Conservation (phyloP, 1,284 basidiomycete genomes). For the Waitea zeae region DNA sequence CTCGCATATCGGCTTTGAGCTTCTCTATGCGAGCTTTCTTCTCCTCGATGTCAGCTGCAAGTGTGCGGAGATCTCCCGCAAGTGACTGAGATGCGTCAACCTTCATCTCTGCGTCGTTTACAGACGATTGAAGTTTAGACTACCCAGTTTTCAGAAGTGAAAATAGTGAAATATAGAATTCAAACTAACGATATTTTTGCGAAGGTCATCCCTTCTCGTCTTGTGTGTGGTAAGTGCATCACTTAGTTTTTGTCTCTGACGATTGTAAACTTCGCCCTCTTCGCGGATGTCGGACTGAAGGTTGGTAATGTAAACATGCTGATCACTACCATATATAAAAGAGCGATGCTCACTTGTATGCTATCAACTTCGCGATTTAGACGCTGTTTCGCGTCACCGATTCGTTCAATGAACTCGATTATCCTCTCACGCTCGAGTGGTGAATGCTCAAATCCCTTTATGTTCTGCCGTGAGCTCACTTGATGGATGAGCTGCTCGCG, state of each 20-base stretch:
- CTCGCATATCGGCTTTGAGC: conserved; percentile 37
- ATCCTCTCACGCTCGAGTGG: conserved; percentile 53
- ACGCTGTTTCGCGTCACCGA: conserved; percentile 39
- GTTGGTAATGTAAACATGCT: conserved; percentile 4
- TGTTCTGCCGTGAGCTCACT: conserved; percentile 48
- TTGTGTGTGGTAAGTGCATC: conserved; percentile 34
- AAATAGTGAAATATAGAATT: background rate
- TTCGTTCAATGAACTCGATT: conserved; percentile 44
- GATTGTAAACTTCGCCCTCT: conserved; percentile 41
- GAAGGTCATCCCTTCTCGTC: conserved; percentile 29
- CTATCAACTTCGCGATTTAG: conserved; percentile 39
- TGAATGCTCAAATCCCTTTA: conserved; percentile 57
- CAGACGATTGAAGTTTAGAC: conserved; percentile 32
- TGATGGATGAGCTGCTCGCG: conserved; percentile 64
- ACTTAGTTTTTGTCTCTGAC: conserved; percentile 31
- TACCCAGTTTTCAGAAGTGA: conserved; percentile 10
- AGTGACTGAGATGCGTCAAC: conserved; percentile 41
- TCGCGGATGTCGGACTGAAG: conserved; percentile 28
- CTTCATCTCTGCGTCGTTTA: conserved; percentile 30
- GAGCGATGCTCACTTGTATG: conserved; percentile 29
- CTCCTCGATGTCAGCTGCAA: conserved; percentile 52
- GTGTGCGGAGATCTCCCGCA: conserved; percentile 36
- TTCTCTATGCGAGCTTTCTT: conserved; percentile 40
- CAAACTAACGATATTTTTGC: conserved; percentile 43
- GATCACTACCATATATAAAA: background rate